Base-by-base conservation (phyloP, 345 rosid genomes). In the Angophora floribunda region DNA sequence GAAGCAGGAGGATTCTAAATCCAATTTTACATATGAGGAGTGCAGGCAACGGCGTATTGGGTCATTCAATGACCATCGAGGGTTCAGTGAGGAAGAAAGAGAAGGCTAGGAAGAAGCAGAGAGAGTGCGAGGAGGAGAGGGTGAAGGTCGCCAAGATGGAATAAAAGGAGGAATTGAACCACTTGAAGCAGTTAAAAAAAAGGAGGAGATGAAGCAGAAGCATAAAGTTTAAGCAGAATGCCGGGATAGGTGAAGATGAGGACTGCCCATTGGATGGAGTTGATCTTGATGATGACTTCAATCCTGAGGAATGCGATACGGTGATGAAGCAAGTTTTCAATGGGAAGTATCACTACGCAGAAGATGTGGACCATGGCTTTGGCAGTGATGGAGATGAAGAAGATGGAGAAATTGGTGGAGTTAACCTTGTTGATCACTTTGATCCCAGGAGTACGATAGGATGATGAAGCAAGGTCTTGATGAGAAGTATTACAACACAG, bases 131-230 rank as follows among this genome's bases (percentile, higher is more conserved):
- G 41, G 41, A 36, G 41, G 41, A 36, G 41, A 36, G 41, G 41
- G 4, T 36, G 41, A 36, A 36, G 41, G 41, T 36, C 41, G 41
- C 41, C 41, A 36, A 36, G 41, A 36, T 36, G 41, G 41, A 36
- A 36, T 36, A 36, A 36, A 36, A 36, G 41, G 99, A 96, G 89
- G 99, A 97, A 90, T 47, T 96, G 90, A 97, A 94, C 93, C 95
- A 93, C 88, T 88, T 95, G 89, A 97, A 97, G 95, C 96, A 96
- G 91, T 88, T 96, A 90, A 96, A 53, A 53, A 53, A 95, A 95
- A 94, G 94, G 91, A 93, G 88, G 99, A 97, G 89, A 96, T 97
- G 44, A 91, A 93, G 85, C 97, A 95, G 90, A 96, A 89, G 89
- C 93, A 96, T 91, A 89, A 90, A 90, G 87, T 94, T 96, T 21